phyloP scores from a whole-genome alignment of 164 flowering plant species.

The Nymphaea colorata region DNA sequence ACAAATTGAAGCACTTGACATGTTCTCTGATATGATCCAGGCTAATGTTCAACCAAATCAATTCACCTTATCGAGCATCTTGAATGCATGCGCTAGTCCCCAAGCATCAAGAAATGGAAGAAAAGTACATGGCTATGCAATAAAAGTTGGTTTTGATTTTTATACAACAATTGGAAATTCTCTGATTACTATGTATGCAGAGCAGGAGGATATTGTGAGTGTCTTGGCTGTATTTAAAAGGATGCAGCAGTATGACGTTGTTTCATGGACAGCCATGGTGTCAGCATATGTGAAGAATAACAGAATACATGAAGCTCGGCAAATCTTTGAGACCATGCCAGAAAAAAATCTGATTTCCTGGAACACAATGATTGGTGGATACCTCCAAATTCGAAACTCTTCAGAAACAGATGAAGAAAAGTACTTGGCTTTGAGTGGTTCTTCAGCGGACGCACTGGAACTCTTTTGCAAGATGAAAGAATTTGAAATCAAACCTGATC shows the following conservation, averaged over 20 bases:
- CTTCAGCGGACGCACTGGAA: not conserved
- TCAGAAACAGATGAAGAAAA: not conserved
- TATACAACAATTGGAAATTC: slow-evolving; percentile 2
- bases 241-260: not conserved
- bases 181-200: slow-evolving; percentile 5
- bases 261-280: slow-evolving; percentile 6
- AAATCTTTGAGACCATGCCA: not conserved
- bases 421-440: not conserved
- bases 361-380: slow-evolving; percentile 5
- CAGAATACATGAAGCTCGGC: not conserved
- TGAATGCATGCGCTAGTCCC: not conserved
- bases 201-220: not conserved
- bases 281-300: slow-evolving; percentile 1
- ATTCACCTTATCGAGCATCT: slow-evolving; percentile 1
- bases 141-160: slow-evolving; percentile 1
- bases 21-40: slow-evolving; percentile 4
- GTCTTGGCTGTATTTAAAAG: not conserved
- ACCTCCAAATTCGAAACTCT: not conserved
- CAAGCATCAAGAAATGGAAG: not conserved
- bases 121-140: not conserved
- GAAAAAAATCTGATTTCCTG: slow-evolving; percentile 1
- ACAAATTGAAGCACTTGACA: not conserved
- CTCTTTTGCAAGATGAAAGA: slow-evolving; percentile 2
- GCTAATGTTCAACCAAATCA: not conserved
- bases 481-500: not conserved